Base-by-base conservation (phyloP, 2,329 filamentous ascomycete genomes). In the Simplicillium aogashimaense region DNA sequence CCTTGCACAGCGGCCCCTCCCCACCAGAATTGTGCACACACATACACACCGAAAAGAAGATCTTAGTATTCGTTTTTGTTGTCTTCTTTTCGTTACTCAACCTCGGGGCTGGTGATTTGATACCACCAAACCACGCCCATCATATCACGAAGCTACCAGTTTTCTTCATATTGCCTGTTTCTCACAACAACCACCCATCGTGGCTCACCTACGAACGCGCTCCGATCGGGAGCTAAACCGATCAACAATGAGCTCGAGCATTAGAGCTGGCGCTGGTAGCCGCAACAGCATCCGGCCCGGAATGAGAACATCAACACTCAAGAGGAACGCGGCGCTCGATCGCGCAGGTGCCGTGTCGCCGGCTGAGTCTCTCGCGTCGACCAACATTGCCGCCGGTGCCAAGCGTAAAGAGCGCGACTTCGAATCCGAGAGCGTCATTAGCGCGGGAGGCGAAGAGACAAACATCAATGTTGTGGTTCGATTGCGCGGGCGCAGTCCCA, bases 391-490 rank as follows among this genome's bases (percentile, higher is more conserved):
- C 37, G 62, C 72, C 28, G 76, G 79, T 17, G 72, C 70, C 35
- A 95, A 95, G 68, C 81, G 89, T 54, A 95, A 95, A 61, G 86
- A 92, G 51, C 77, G 86, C 54, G 86, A 94, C 30, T 90, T 82
- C 55, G 89, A 90, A 35, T 61, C 74, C 6, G 78, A 85, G 28
- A 44, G 38, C 39, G 35, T 46, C 30, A 33, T 31, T 7, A 60
- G 70, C 3, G 73, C 77, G 35, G 63, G 64, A 41, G 74, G 75
- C 38, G 81, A 89, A 52, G 88, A 94, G 61, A 97, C 90, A 7
- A 98, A 95, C 58, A 98, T 98, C 63, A 92, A 94, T 58, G 92
- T 98, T 36, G 89, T 97, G 29, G 94, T 98, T 43, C 77, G 92
- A 47, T 98, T 90, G 65, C 78, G 92, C 50, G 92, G 90, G 5